Evolutionary conservation across 2,329 filamentous ascomycete genomes (phyloP).

Genomic region (Colletotrichum chlorophyti): DNA sequence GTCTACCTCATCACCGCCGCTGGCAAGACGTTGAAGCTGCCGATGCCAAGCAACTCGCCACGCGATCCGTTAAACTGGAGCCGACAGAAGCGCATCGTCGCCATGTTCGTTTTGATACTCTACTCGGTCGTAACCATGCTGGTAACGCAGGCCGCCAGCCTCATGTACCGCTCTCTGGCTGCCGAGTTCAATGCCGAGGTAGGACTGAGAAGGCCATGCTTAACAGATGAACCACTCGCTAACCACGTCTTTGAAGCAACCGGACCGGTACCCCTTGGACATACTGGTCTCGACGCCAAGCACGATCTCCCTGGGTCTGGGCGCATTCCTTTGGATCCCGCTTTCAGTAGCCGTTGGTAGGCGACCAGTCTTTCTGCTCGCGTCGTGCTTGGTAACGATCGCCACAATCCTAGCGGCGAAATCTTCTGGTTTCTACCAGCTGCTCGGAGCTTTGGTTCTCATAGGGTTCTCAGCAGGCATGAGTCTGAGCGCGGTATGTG

Average conservation of each 20-base stretch:
- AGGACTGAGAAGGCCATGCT: neutral
- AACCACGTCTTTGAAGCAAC: conserved; percentile 6
- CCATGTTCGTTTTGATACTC: conserved; percentile 29
- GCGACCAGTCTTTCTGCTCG: conserved; percentile 40
- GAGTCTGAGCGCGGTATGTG: conserved; percentile 37
- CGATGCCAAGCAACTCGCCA: conserved; percentile 39
- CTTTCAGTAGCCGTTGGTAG: conserved; percentile 44
- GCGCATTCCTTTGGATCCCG: conserved; percentile 44
- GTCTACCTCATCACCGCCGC: conserved; percentile 41
- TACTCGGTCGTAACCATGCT: conserved; percentile 32
- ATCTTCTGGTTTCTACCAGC: conserved; percentile 35
- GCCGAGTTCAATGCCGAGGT: conserved; percentile 33
- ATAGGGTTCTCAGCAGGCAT: conserved; percentile 41
- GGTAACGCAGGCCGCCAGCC: conserved; percentile 32
- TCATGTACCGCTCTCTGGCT: conserved; percentile 30
- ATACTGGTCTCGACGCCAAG: conserved; percentile 21
- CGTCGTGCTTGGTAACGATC: conserved; percentile 29
- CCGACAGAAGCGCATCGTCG: conserved; percentile 27
- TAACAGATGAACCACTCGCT: conserved; percentile 23
- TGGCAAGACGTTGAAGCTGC: conserved; percentile 38
- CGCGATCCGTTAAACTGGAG: conserved; percentile 39
- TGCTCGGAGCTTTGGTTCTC: conserved; percentile 39
- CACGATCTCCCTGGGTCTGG: conserved; percentile 41
- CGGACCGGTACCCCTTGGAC: conserved; percentile 4
- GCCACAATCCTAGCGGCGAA: conserved; percentile 34